Evolutionary conservation across 31 red algal genomes (phyloP).

Genomic region (Porphyra umbilicalis): DNA sequence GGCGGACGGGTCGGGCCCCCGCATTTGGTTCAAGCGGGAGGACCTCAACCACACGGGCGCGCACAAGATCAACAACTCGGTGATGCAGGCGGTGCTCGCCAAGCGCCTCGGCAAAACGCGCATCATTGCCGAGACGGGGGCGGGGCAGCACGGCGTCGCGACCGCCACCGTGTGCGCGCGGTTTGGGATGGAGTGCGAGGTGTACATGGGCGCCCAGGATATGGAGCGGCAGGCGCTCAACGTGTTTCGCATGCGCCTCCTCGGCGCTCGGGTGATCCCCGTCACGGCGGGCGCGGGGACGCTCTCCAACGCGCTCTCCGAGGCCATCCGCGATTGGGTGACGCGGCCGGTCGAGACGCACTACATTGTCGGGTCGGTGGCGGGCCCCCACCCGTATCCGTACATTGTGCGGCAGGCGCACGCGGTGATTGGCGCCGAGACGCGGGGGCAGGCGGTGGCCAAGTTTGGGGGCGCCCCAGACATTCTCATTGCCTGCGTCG

Average conservation of each 20-base stretch:
- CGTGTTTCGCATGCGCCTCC: slow-evolving; percentile 96
- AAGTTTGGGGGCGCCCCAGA: slow-evolving; percentile 85
- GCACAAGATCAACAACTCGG: slow-evolving; percentile 99
- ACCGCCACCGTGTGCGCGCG: slow-evolving; percentile 99
- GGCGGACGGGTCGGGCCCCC: slow-evolving; percentile 73
- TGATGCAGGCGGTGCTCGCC: slow-evolving; percentile 89
- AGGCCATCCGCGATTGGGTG: slow-evolving; percentile 99
- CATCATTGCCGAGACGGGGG: slow-evolving; percentile 99
- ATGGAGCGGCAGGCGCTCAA: slow-evolving; percentile 99
- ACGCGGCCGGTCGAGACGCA: slow-evolving; percentile 90
- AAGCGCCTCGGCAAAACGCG: slow-evolving; percentile 85
- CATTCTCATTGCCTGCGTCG: slow-evolving; percentile 93
- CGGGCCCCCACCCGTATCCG: slow-evolving; percentile 97
- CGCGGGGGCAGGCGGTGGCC: slow-evolving; percentile 62
- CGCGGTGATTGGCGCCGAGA: slow-evolving; percentile 79
- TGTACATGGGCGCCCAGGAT: slow-evolving; percentile 98
- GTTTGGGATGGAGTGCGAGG: slow-evolving; percentile 95
- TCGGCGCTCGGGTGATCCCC: slow-evolving; percentile 90
- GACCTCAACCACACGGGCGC: slow-evolving; percentile 99
- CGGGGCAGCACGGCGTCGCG: slow-evolving; percentile 99
- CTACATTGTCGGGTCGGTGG: slow-evolving; percentile 97
- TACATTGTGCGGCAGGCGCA: slow-evolving; percentile 98
- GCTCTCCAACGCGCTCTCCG: slow-evolving; percentile 92
- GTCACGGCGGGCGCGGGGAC: slow-evolving; percentile 88
- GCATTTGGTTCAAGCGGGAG: slow-evolving; percentile 96